Conservation (phyloP, 345 rosid species). For the Sisymbrium irio region DNA sequence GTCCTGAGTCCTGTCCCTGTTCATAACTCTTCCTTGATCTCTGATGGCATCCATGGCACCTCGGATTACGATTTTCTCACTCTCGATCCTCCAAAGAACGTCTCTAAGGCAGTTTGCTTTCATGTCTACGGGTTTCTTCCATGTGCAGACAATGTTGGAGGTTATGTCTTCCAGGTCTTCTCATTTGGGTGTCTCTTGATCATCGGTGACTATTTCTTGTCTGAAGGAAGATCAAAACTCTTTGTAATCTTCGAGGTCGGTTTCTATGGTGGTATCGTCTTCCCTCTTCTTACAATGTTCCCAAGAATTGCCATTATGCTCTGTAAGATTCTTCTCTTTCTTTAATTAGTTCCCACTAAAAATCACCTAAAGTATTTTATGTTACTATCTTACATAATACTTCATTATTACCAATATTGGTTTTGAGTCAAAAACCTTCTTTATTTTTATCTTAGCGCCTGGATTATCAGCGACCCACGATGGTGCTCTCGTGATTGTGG, state of each 20-base stretch:
- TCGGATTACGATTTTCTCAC: slow-evolving; percentile 20
- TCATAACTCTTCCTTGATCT: slow-evolving; percentile 19
- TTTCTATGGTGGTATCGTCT: slow-evolving; percentile 35
- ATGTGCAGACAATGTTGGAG: slow-evolving; percentile 37
- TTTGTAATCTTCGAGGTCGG: slow-evolving; percentile 34
- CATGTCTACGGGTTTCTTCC: slow-evolving; percentile 42
- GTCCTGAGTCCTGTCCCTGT: slow-evolving; percentile 18
- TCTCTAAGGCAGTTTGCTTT: slow-evolving; percentile 24
- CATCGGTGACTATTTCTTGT: slow-evolving; percentile 36
- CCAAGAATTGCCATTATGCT: slow-evolving; percentile 34
- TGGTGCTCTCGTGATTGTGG: slow-evolving; percentile 27
- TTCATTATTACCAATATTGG: background rate
- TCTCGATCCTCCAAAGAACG: slow-evolving; percentile 21
- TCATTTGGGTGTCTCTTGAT: slow-evolving; percentile 35
- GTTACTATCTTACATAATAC: background rate
- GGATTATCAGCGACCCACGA: slow-evolving; percentile 31
- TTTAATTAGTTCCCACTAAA: background rate
- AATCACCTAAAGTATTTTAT: background rate
- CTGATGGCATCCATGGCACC: slow-evolving; percentile 27
- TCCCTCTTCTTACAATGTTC: slow-evolving; percentile 38
- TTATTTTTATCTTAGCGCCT: slow-evolving; percentile 22
- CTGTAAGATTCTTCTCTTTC: slow-evolving; percentile 18
- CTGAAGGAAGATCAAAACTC: slow-evolving; percentile 36
- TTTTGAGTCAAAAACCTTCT: background rate
- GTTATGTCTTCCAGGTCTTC: slow-evolving; percentile 34